phyloP scores from a whole-genome alignment of 106 monocot species.

The Apostasia ramifera region DNA sequence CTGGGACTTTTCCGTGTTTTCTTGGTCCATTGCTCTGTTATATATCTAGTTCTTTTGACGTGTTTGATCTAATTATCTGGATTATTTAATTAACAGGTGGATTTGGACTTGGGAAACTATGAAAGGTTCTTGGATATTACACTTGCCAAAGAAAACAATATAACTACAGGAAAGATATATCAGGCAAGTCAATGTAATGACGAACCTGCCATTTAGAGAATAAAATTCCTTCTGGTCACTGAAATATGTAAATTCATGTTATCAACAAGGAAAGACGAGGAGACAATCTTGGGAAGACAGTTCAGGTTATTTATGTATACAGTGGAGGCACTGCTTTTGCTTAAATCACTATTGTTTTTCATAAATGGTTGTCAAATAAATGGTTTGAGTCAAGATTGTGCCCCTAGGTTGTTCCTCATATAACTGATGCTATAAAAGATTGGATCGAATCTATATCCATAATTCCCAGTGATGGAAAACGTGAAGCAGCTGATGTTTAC shows the following conservation, averaged over 20 bases:
- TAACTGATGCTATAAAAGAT: constrained; percentile 72
- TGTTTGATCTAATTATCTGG: too few relatives aligned
- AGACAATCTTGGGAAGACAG: constrained; percentile 88
- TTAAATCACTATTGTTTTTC: not conserved
- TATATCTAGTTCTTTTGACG: not conserved
- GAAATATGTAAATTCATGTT: constrained; percentile 18
- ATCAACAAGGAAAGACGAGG: constrained; percentile 79
- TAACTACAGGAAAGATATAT: constrained; percentile 67
- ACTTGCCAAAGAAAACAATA: constrained; percentile 54
- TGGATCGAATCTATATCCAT: constrained; percentile 65
- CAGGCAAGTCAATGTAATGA: constrained; percentile 6
- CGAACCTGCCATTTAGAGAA: not conserved
- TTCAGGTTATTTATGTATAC: constrained; percentile 43
- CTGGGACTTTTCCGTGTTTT: not conserved
- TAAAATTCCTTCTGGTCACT: constrained; percentile 1
- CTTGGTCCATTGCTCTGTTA: not conserved
- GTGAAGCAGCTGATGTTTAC: constrained; percentile 58
- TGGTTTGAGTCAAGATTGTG: not conserved
- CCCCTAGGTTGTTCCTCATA: constrained; percentile 67
- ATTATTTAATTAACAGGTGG: constrained; percentile 33
- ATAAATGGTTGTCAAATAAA: too few relatives aligned
- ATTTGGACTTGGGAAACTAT: constrained; percentile 61
- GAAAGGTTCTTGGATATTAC: constrained; percentile 59
- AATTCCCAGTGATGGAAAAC: constrained; percentile 61
- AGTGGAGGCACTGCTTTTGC: not conserved